Percentiles rank a stretch among this genome's conserved stretches.
phyloP scores from a whole-genome alignment of 768 basidiomycete species.

The Boletus subcaerulescens region DNA sequence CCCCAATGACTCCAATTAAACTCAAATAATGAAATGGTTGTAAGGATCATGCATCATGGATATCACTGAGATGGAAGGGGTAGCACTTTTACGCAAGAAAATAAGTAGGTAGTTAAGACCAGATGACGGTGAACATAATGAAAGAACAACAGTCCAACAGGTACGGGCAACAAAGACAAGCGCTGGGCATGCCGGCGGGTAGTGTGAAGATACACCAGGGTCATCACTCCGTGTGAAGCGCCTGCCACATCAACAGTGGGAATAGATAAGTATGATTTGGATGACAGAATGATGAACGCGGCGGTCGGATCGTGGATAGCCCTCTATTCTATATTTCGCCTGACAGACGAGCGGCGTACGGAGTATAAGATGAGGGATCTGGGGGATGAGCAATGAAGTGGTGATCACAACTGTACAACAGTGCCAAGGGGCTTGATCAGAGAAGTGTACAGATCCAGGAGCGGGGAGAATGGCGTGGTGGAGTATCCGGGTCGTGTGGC shows the following conservation, averaged over 20 bases:
- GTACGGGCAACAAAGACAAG: background rate
- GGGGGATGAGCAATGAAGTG: background rate
- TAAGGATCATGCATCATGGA: background rate
- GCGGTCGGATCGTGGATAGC: background rate
- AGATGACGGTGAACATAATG: slow-evolving; percentile 18
- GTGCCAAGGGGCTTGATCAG: slow-evolving; percentile 6
- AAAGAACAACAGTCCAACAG: slow-evolving; percentile 8
- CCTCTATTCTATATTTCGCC: slow-evolving; percentile 14
- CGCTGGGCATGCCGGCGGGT: background rate
- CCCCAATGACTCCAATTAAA: background rate
- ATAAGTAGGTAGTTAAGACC: slow-evolving; percentile 16
- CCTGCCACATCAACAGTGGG: slow-evolving; percentile 1
- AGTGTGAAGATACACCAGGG: background rate
- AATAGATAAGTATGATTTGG: slow-evolving; percentile 9
- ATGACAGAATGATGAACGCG: background rate
- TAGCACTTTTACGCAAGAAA: slow-evolving; percentile 17
- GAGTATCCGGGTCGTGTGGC: background rate
- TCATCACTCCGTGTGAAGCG: background rate
- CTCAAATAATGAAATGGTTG: background rate
- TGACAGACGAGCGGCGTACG: background rate
- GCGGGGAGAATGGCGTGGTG: background rate
- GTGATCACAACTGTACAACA: slow-evolving; percentile 13
- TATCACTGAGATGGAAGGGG: slow-evolving; percentile 2
- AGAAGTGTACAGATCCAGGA: slow-evolving; percentile 6
- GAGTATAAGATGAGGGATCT: slow-evolving; percentile 6